These are phyloP conservation scores for Cyclaneusma minus DNA, from an alignment of 2,329 filamentous ascomycete genomes.

Conservation along the genomic window DNA sequence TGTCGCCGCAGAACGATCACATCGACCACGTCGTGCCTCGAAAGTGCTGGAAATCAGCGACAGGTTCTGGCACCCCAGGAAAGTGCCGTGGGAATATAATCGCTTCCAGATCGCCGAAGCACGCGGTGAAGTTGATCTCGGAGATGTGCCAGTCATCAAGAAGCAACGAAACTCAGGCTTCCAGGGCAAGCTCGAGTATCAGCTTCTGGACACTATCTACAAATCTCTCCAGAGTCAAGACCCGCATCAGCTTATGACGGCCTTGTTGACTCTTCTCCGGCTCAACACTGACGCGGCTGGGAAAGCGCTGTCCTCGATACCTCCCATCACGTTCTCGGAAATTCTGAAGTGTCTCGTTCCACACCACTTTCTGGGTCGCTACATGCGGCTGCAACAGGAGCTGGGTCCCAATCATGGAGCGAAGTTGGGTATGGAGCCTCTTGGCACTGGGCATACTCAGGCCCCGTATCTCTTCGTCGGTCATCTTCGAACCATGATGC, in stretches of 20 bases:
- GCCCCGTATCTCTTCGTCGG: slow-evolving; percentile 11
- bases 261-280: slow-evolving; percentile 5
- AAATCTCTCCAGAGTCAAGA: slow-evolving; percentile 6
- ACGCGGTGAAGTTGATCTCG: too few species aligned
- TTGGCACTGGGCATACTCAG: slow-evolving; percentile 1
- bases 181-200: too few species aligned
- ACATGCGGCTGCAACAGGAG: slow-evolving; percentile 28
- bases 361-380: slow-evolving; percentile 27
- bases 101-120: too few species aligned
- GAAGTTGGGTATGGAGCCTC: slow-evolving; percentile 4
- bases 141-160: too few species aligned
- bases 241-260: slow-evolving; percentile 6
- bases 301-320: slow-evolving; percentile 24
- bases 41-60: too few species aligned
- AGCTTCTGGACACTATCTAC: slow-evolving; percentile 2
- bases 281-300: slow-evolving; percentile 12
- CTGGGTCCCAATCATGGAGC: slow-evolving; percentile 31
- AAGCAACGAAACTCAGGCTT: too few species aligned
- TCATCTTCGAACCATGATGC: slow-evolving; percentile 22
- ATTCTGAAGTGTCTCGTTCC: slow-evolving; percentile 49
- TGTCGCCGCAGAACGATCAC: too few species aligned
- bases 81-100: too few species aligned
- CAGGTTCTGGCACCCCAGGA: too few species aligned
- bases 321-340: slow-evolving; percentile 43
- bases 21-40: too few species aligned